phyloP scores from a whole-genome alignment of 805 yeast genomes.

The Debaryomyces hansenii region DNA sequence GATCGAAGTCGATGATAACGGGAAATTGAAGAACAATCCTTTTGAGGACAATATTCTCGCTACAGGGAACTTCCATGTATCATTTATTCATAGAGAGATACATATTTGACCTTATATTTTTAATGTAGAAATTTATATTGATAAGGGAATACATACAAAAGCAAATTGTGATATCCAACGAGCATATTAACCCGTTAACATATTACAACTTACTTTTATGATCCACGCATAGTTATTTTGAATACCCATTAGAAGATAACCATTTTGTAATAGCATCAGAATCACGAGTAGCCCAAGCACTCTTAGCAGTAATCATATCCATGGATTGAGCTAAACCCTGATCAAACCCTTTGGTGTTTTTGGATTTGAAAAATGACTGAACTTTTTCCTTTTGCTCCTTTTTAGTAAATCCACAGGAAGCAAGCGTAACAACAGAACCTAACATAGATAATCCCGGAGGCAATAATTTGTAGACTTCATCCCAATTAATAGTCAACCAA shows the following conservation, averaged over 20 bases:
- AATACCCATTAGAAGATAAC: conserved; percentile 42
- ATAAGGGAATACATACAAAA: too few species aligned
- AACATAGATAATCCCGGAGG: conserved; percentile 85
- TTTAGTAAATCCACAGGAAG: conserved; percentile 63
- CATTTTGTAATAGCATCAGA: conserved; percentile 45
- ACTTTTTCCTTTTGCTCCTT: conserved; percentile 52
- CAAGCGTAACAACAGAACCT: conserved; percentile 65
- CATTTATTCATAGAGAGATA: conserved; percentile 30
- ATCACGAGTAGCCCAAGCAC: conserved; percentile 61
- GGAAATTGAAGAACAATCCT: conserved; percentile 11
- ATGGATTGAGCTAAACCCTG: conserved; percentile 65
- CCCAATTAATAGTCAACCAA: conserved; percentile 79
- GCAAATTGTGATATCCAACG: too few species aligned
- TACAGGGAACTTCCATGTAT: conserved; percentile 39
- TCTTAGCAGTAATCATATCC: conserved; percentile 57
- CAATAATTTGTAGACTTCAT: conserved; percentile 56
- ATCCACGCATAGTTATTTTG: conserved; percentile 10
- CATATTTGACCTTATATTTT: background rate
- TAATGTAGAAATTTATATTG: too few species aligned
- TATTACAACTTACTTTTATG: background rate
- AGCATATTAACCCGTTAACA: background rate
- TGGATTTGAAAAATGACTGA: conserved; percentile 49
- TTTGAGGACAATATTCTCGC: conserved; percentile 40
- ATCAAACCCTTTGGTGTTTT: conserved; percentile 63
- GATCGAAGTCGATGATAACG: conserved; percentile 14